Conservation (phyloP, 2,329 filamentous ascomycete species). For the Xylariales sp. region DNA sequence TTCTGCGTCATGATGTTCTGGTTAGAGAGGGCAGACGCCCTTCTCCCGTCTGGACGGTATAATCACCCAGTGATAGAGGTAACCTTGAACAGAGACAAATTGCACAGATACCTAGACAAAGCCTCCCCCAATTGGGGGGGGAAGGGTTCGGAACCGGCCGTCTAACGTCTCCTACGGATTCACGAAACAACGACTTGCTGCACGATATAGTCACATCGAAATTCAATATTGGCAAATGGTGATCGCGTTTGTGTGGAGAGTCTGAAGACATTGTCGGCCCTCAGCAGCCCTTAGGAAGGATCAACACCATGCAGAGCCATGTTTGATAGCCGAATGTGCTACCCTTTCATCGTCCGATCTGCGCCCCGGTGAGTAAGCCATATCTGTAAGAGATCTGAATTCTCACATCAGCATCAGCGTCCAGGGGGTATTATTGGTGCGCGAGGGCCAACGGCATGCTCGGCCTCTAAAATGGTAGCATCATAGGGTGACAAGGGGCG, state of each 20-base stretch:
- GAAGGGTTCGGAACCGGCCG: constrained; percentile 11
- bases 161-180: constrained; percentile 14
- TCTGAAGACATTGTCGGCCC: constrained; percentile 13
- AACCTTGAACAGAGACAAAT: neutral
- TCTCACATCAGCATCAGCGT: constrained; percentile 38
- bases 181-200: constrained; percentile 6
- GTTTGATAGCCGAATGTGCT: constrained; percentile 37
- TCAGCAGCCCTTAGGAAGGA: constrained; percentile 28
- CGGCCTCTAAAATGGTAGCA: constrained; percentile 22
- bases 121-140: constrained; percentile 8
- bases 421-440: constrained; percentile 17
- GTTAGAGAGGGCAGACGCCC: constrained; percentile 1
- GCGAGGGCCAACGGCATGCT: constrained; percentile 13
- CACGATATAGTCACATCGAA: constrained; percentile 9
- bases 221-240: constrained; percentile 26
- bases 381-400: constrained; percentile 25
- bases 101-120: neutral
- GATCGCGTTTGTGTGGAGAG: constrained; percentile 4
- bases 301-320: constrained; percentile 34
- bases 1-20: constrained; percentile 27
- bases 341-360: constrained; percentile 38
- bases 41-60: neutral
- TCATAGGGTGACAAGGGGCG: constrained; percentile 15
- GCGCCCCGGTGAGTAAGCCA: constrained; percentile 23
- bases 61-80: neutral